Evolutionary conservation across 2,329 filamentous ascomycete species (phyloP).

Genomic region (Alternaria incomplexa): DNA sequence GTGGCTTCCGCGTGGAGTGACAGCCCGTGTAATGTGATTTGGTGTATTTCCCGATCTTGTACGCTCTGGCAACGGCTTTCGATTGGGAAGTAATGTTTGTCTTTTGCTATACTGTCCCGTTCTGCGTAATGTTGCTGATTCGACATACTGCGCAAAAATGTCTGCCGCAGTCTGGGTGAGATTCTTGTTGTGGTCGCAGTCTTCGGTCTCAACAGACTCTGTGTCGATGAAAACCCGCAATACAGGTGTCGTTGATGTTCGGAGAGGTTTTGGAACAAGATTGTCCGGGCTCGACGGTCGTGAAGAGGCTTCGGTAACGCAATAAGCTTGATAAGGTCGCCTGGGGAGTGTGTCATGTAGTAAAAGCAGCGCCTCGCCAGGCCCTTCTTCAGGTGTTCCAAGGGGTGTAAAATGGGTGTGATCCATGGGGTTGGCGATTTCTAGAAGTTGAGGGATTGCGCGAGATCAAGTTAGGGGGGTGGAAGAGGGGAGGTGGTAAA

Average conservation of each 20-base stretch:
- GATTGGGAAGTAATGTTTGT: background rate
- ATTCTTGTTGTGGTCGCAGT: background rate
- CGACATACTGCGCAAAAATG: background rate
- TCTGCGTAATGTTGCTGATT: background rate
- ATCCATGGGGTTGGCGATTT: background rate
- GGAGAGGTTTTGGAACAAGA: constrained; percentile 12
- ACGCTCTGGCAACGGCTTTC: background rate
- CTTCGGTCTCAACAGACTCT: background rate
- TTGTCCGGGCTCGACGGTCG: constrained; percentile 19
- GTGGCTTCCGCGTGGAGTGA: constrained; percentile 20
- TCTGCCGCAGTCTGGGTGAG: background rate
- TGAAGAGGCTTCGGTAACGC: constrained; percentile 26
- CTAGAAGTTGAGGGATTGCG: background rate
- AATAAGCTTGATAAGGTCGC: constrained; percentile 27
- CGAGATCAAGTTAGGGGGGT: background rate
- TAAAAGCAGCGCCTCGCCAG: constrained; percentile 1
- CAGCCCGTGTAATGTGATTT: constrained; percentile 21
- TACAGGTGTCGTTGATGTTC: background rate
- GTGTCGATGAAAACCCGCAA: background rate
- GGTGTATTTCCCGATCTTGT: constrained; percentile 2
- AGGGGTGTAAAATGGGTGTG: background rate
- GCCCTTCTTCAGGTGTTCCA: background rate
- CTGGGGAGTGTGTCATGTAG: background rate
- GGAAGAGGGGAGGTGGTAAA: background rate
- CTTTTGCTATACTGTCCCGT: constrained; percentile 3